These are phyloP conservation scores for Candida nanaspora DNA, from an alignment of 805 yeast species.

Conservation along the genomic window DNA sequence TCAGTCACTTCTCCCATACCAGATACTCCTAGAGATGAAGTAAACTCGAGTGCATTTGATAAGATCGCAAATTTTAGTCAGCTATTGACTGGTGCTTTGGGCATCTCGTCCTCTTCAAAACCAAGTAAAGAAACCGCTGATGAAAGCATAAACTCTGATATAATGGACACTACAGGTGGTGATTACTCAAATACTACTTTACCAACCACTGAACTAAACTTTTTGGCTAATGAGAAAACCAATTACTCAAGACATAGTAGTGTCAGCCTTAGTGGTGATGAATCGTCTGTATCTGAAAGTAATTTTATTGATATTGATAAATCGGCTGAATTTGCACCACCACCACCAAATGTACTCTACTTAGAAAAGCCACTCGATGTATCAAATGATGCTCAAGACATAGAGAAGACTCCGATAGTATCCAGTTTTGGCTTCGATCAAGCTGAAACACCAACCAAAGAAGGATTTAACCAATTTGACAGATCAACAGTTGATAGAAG, in stretches of 20 bases:
- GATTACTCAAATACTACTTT: not conserved
- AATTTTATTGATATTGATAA: constrained; percentile 15
- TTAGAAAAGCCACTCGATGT: no score
- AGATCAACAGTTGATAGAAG: no score
- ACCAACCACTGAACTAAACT: not conserved
- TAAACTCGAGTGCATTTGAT: not conserved
- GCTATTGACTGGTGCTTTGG: constrained; percentile 8
- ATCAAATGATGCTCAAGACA: no score
- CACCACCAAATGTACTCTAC: not conserved
- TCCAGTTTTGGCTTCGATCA: constrained; percentile 4
- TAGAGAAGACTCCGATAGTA: constrained; percentile 1
- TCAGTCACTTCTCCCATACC: constrained; percentile 1
- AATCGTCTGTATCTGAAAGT: constrained; percentile 16
- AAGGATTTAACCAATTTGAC: constrained; percentile 12
- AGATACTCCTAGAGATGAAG: not conserved
- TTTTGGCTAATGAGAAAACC: not conserved
- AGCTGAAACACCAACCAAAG: constrained; percentile 5
- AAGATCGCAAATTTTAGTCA: constrained; percentile 7
- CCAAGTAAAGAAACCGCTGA: not conserved
- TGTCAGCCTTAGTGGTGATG: not conserved
- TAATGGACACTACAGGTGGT: not conserved
- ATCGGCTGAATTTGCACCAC: not conserved
- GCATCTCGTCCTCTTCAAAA: constrained; percentile 1
- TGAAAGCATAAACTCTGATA: not conserved
- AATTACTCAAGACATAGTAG: not conserved